Percentiles rank a stretch among this genome's conserved stretches.
These are phyloP conservation scores for Ephemerocybe angulata DNA, from an alignment of 768 basidiomycete species.

Conservation along the genomic window DNA sequence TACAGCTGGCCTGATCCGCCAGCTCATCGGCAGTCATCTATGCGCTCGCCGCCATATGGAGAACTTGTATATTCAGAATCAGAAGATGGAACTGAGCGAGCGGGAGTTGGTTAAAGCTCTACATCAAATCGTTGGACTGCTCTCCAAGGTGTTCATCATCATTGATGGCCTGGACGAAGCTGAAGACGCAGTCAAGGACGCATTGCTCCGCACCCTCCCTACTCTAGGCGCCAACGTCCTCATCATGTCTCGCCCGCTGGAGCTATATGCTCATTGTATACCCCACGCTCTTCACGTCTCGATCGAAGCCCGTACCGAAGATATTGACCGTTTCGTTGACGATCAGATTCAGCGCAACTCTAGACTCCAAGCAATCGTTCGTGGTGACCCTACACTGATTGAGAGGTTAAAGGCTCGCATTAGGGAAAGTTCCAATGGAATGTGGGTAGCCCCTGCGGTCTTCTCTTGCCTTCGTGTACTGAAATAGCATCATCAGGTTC, in stretches of 20 bases:
- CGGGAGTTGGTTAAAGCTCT: too few species aligned
- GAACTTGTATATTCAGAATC: too few species aligned
- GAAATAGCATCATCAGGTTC: not conserved
- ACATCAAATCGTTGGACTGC: too few species aligned
- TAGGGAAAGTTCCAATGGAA: not conserved
- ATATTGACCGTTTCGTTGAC: not conserved
- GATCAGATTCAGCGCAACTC: not conserved
- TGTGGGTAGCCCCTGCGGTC: not conserved
- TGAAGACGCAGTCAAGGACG: not conserved
- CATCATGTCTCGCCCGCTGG: not conserved
- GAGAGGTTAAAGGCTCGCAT: not conserved
- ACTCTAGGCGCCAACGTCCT: not conserved
- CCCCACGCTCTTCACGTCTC: not conserved
- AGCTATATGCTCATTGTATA: not conserved
- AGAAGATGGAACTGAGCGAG: too few species aligned
- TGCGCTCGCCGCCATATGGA: too few species aligned
- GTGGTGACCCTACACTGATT: not conserved
- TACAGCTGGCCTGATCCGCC: not conserved
- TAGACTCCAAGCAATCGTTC: not conserved
- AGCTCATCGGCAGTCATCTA: too few species aligned
- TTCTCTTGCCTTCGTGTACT: not conserved
- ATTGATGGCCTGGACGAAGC: conserved; percentile 3
- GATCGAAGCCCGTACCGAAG: not conserved
- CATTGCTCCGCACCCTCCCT: not conserved
- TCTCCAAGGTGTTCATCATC: too few species aligned